Evolutionary conservation across 2,329 filamentous ascomycete species (phyloP).

Genomic region (Setomelanomma holmii): DNA sequence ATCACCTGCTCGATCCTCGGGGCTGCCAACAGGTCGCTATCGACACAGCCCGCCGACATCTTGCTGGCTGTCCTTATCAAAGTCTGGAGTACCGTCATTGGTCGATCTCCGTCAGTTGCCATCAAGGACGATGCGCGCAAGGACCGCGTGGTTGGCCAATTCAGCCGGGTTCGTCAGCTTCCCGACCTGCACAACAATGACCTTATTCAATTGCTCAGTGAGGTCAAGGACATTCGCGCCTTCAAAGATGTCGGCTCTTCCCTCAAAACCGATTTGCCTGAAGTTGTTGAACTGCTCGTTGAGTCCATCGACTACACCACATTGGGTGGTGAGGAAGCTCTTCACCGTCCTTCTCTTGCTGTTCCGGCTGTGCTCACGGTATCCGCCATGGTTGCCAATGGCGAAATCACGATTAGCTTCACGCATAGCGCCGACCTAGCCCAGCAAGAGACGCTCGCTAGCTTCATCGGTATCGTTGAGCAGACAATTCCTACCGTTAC

Average conservation of each 20-base stretch:
- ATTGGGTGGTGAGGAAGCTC: conserved; percentile 5
- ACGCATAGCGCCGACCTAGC: conserved; percentile 13
- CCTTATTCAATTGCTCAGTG: conserved; percentile 14
- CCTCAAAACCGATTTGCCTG: conserved; percentile 5
- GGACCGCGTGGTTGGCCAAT: conserved; percentile 14
- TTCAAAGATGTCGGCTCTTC: conserved; percentile 4
- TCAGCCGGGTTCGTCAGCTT: conserved; percentile 16
- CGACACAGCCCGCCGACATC: conserved; percentile 59
- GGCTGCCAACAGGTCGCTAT: conserved; percentile 50
- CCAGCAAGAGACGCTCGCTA: conserved; percentile 8
- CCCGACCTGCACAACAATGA: conserved; percentile 5
- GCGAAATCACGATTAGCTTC: conserved; percentile 19
- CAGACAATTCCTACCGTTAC: conserved; percentile 12
- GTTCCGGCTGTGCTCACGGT: conserved; percentile 12
- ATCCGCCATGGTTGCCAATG: conserved; percentile 15
- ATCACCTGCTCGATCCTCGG: conserved; percentile 13
- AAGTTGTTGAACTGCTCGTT: conserved; percentile 54
- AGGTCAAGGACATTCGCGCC: conserved; percentile 16
- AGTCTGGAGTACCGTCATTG: conserved; percentile 49
- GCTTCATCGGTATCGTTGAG: conserved; percentile 8
- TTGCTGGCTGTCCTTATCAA: conserved; percentile 54
- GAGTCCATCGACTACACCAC: conserved; percentile 16
- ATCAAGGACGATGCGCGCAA: conserved; percentile 13
- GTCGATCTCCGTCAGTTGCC: conserved; percentile 8
- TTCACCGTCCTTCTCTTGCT: conserved; percentile 2